Evolutionary conservation across 148 eudicot species (phyloP).

Genomic region (Selenicereus undatus): DNA sequence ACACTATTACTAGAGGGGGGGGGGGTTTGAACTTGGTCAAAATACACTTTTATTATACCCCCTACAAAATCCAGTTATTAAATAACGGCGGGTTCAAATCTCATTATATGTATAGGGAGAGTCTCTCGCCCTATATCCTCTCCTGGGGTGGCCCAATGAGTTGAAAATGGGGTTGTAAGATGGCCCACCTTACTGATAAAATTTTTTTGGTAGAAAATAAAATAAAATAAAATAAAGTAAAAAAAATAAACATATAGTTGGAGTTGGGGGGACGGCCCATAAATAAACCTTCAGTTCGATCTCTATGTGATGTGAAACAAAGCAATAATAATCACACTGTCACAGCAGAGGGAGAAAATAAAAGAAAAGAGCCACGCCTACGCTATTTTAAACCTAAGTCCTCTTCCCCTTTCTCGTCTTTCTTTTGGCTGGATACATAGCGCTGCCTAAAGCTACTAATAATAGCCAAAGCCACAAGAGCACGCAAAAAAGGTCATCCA

Average conservation of each 20-base stretch:
- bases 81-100: no score
- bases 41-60: no score
- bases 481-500: slow-evolving; percentile 35
- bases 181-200: no score
- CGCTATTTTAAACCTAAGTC: not conserved
- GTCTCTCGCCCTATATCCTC: no score
- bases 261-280: slow-evolving; percentile 12
- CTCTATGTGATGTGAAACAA: slow-evolving; percentile 24
- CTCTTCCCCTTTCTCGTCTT: slow-evolving; percentile 5
- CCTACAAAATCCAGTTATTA: no score
- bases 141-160: no score
- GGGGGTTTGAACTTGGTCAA: no score
- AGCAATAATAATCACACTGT: slow-evolving; percentile 16
- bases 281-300: slow-evolving; percentile 7
- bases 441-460: slow-evolving; percentile 23
- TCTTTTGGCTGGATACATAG: slow-evolving; percentile 3
- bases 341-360: not conserved
- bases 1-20: no score
- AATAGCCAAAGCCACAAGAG: slow-evolving; percentile 28
- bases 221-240: not conserved
- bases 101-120: no score
- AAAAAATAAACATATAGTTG: not conserved
- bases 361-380: slow-evolving; percentile 1
- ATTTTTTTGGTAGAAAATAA: no score
- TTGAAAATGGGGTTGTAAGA: no score